A percentile compares a stretch with the other conserved stretches of the same genome.
These are phyloP conservation scores for Tolypocladium inflatum DNA, from an alignment of 2,329 filamentous ascomycete species.

Conservation along the genomic window DNA sequence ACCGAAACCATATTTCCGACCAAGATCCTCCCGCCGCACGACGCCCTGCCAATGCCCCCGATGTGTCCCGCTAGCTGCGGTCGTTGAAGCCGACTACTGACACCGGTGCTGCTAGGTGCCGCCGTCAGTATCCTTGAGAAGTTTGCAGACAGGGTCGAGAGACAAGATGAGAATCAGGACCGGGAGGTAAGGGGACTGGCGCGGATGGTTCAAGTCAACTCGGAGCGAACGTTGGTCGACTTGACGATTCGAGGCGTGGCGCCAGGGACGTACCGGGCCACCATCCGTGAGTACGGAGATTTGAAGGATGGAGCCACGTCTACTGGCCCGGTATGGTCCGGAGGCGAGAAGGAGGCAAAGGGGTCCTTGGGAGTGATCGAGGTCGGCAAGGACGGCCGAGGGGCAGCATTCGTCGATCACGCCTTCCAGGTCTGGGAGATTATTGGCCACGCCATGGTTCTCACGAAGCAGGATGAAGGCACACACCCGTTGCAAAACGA, in stretches of 20 bases:
- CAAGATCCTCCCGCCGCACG: slow-evolving; percentile 1
- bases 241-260: slow-evolving; percentile 75
- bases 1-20: background rate
- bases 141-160: slow-evolving; percentile 49
- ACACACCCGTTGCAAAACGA: slow-evolving; percentile 58
- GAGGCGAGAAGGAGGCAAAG: slow-evolving; percentile 33
- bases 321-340: slow-evolving; percentile 75
- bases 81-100: background rate
- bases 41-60: background rate
- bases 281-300: slow-evolving; percentile 77
- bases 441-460: slow-evolving; percentile 85
- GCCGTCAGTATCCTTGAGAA: slow-evolving; percentile 96
- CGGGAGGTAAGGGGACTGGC: slow-evolving; percentile 73
- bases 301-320: slow-evolving; percentile 76
- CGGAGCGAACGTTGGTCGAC: slow-evolving; percentile 74
- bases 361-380: slow-evolving; percentile 63
- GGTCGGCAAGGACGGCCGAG: slow-evolving; percentile 66
- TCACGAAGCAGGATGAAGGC: slow-evolving; percentile 54
- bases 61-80: background rate
- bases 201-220: slow-evolving; percentile 84
- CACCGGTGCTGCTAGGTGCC: slow-evolving; percentile 40
- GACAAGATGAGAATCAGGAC: slow-evolving; percentile 24
- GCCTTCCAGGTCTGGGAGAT: slow-evolving; percentile 89
- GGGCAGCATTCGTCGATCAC: slow-evolving; percentile 71
- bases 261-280: slow-evolving; percentile 74